phyloP scores from a whole-genome alignment of 108 stramenopile genomes.

The Cafeteria roenbergensis region DNA sequence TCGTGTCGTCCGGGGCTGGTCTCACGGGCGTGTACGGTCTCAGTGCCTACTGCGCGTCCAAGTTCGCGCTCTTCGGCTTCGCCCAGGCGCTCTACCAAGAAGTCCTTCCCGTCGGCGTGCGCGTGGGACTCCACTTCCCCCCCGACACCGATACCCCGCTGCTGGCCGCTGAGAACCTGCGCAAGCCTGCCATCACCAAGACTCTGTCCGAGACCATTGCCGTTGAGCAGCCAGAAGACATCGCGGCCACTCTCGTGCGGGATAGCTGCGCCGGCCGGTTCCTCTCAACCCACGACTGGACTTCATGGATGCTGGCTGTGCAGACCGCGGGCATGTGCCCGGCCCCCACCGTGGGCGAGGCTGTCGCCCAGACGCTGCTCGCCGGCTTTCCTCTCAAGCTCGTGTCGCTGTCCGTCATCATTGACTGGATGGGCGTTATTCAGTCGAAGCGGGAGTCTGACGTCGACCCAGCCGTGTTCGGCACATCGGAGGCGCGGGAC shows the following conservation, averaged over 20 bases:
- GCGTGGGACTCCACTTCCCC: background rate
- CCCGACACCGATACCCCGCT: constrained; percentile 12
- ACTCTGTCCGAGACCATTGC: background rate
- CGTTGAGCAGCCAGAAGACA: background rate
- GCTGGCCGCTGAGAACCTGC: constrained; percentile 6
- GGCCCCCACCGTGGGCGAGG: background rate
- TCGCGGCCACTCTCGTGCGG: background rate
- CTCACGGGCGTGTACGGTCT: background rate
- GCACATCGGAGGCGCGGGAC: too few relatives aligned
- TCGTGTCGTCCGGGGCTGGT: background rate
- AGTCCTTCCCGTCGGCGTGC: background rate
- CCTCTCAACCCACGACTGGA: background rate
- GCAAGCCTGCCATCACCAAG: background rate
- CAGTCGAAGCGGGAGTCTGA: too few relatives aligned
- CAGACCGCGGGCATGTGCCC: background rate
- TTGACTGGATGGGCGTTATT: too few relatives aligned
- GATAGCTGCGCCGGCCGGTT: background rate
- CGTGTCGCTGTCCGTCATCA: too few relatives aligned
- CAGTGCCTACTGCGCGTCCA: background rate
- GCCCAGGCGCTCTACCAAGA: constrained; percentile 10
- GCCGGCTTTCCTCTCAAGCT: too few relatives aligned
- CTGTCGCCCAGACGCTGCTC: background rate
- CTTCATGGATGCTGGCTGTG: background rate
- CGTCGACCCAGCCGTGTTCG: too few relatives aligned
- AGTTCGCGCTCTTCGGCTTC: constrained; percentile 7